A percentile compares a stretch with the other conserved stretches of the same genome.
phyloP scores from a whole-genome alignment of 352 stramenopile genomes.

The Salisapilia sapeloensis region DNA sequence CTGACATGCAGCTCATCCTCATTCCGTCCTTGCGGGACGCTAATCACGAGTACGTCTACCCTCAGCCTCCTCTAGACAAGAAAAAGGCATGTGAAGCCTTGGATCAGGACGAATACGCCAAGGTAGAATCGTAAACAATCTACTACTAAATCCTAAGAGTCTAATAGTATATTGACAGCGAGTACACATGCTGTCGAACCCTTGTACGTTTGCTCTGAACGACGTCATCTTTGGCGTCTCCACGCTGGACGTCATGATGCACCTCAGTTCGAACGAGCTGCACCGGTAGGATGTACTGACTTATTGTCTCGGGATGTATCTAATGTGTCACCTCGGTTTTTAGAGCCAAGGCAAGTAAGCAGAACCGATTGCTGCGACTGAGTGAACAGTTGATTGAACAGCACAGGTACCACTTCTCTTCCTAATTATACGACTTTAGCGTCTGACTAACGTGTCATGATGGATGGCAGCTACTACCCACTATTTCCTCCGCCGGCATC shows the following conservation, averaged over 20 bases:
- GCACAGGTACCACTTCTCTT: slow-evolving; percentile 20
- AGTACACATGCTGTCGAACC: slow-evolving; percentile 92
- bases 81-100: slow-evolving; percentile 67
- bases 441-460: slow-evolving; percentile 1
- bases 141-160: too few species aligned
- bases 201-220: slow-evolving; percentile 90
- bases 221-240: slow-evolving; percentile 87
- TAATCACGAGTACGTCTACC: slow-evolving; percentile 89
- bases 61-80: slow-evolving; percentile 87
- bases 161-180: slow-evolving; percentile 14
- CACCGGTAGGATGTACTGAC: slow-evolving; percentile 12
- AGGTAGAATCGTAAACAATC: slow-evolving; percentile 12
- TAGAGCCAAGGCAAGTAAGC: slow-evolving; percentile 27
- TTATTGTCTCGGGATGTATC: background rate
- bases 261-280: slow-evolving; percentile 70
- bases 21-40: slow-evolving; percentile 93
- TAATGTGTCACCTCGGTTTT: slow-evolving; percentile 1
- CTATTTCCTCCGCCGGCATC: slow-evolving; percentile 53
- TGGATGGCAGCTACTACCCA: slow-evolving; percentile 33
- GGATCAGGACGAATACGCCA: slow-evolving; percentile 27
- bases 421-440: background rate
- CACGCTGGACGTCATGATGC: slow-evolving; percentile 83
- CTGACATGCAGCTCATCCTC: slow-evolving; percentile 79
- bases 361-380: slow-evolving; percentile 58
- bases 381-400: slow-evolving; percentile 71